phyloP scores from a whole-genome alignment of 2,329 filamentous ascomycete genomes.

The Aspergillus melleus region DNA sequence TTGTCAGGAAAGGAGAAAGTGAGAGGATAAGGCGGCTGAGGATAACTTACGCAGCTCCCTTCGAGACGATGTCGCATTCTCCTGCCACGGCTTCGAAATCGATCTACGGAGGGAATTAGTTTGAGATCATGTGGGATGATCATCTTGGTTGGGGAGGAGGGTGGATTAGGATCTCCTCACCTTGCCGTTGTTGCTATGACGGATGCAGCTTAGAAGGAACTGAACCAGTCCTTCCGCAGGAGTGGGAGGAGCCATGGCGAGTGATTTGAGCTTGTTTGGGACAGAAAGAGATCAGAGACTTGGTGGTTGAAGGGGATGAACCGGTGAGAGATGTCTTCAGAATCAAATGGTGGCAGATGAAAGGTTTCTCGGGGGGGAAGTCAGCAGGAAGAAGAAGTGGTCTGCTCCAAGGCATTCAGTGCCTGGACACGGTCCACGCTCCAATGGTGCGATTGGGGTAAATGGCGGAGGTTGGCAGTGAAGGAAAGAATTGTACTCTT shows the following conservation, averaged over 20 bases:
- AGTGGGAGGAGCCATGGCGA: constrained; percentile 49
- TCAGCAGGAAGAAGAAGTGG: neutral
- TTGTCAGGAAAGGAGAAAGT: neutral
- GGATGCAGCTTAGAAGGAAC: constrained; percentile 67
- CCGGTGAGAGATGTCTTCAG: neutral
- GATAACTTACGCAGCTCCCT: constrained; percentile 67
- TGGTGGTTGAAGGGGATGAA: neutral
- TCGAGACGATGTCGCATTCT: constrained; percentile 63
- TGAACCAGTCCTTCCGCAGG: constrained; percentile 60
- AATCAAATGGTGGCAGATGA: neutral
- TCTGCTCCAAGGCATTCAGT: neutral
- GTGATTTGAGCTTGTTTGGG: neutral
- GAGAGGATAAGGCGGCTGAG: neutral
- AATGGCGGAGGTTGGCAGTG: neutral
- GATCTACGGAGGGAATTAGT: constrained; percentile 47
- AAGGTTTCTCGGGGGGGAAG: neutral
- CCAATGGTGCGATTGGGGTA: neutral
- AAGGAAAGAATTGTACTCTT: neutral
- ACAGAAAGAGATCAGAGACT: neutral
- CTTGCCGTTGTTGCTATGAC: too few relatives aligned
- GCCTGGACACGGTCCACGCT: neutral
- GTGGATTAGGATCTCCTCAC: too few relatives aligned
- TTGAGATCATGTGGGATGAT: neutral
- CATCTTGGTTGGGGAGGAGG: too few relatives aligned
- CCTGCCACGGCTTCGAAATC: constrained; percentile 66